These are phyloP conservation scores for Viridothelium virens DNA, from an alignment of 495 filamentous ascomycete species.

Conservation along the genomic window DNA sequence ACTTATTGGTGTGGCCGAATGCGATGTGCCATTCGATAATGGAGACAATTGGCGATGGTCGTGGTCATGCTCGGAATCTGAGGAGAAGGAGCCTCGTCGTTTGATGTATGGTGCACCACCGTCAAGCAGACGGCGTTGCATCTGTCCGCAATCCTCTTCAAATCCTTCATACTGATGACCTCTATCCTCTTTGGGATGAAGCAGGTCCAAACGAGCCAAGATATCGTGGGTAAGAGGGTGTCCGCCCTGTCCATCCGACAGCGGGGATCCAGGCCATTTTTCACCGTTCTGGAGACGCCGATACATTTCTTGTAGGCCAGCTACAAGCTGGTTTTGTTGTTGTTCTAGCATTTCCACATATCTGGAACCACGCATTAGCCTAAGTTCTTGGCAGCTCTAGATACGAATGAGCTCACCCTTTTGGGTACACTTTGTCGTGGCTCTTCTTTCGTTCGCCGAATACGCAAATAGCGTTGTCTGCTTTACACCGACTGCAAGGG, in stretches of 20 bases:
- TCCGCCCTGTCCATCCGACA: conserved; percentile 47
- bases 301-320: conserved; percentile 56
- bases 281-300: conserved; percentile 43
- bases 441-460: conserved; percentile 39
- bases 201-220: conserved; percentile 50
- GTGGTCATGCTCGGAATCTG: conserved; percentile 44
- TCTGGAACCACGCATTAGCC: conserved; percentile 30
- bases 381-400: not conserved
- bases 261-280: conserved; percentile 48
- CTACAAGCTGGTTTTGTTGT: conserved; percentile 56
- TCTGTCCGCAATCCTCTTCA: conserved; percentile 48
- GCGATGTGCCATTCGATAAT: conserved; percentile 22
- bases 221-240: conserved; percentile 61
- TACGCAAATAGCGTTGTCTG: conserved; percentile 39
- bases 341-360: conserved; percentile 69
- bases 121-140: conserved; percentile 50
- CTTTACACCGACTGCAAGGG: conserved; percentile 59
- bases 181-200: conserved; percentile 38
- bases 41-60: conserved; percentile 26
- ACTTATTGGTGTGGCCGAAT: conserved; percentile 16
- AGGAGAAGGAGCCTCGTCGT: conserved; percentile 48
- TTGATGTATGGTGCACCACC: conserved; percentile 44
- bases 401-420: conserved; percentile 27
- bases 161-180: conserved; percentile 46
- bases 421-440: conserved; percentile 41